Conservation (phyloP, 257 asterid genomes). For the Thymus mandschuricus region DNA sequence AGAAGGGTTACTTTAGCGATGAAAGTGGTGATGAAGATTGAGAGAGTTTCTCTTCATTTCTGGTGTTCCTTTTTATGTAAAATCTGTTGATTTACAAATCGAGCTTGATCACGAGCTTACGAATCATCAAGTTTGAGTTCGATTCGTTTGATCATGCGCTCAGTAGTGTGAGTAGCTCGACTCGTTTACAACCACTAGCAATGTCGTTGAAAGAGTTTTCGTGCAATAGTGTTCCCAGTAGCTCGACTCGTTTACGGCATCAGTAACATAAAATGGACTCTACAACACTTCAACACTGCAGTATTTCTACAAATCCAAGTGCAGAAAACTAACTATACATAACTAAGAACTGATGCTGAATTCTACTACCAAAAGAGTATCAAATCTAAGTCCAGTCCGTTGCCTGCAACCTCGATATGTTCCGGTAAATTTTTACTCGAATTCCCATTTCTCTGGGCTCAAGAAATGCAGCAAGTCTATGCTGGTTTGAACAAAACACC, state of each 20-base stretch:
- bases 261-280: not conserved
- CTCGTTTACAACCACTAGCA: too few relatives aligned
- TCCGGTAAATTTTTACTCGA: not conserved
- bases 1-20: conserved; percentile 89
- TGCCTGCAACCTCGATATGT: not conserved
- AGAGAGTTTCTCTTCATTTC: not conserved
- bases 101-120: too few relatives aligned
- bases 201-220: too few relatives aligned
- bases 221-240: too few relatives aligned
- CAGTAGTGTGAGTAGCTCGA: too few relatives aligned
- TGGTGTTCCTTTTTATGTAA: too few relatives aligned
- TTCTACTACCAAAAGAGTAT: not conserved
- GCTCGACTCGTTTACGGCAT: not conserved
- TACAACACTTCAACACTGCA: not conserved
- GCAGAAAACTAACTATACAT: conserved; percentile 24
- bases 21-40: conserved; percentile 92
- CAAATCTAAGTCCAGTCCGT: not conserved
- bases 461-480: conserved; percentile 9
- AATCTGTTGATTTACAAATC: not conserved
- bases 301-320: conserved; percentile 7
- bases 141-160: not conserved
- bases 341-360: not conserved
- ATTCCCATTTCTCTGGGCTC: conserved; percentile 19
- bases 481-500: conserved; percentile 1
- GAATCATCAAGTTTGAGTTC: not conserved